Evolutionary conservation across 371 early-diverging fungal species (phyloP), one percentile per base, ranked within the genome.

Genomic region (Apophysomyces trapeziformis): DNA sequence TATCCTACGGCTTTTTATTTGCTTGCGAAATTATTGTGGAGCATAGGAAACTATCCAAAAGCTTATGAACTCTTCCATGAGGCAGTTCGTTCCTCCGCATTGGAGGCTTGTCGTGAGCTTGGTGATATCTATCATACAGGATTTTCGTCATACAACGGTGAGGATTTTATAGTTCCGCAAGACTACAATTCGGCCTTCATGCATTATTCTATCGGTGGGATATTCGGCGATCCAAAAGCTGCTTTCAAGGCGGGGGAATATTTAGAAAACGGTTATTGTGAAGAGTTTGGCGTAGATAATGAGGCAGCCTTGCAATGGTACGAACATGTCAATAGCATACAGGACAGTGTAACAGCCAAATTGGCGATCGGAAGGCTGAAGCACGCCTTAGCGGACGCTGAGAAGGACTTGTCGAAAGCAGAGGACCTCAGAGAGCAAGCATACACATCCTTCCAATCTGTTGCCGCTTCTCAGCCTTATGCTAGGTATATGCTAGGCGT

Each of bases 401-500:
- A 9, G 7, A 32, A 38, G 0, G 32, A 47, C 38, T 13, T 26
- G 5, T 35, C 21, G 8, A 35, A 44, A 37, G 57, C 12, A 26
- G n/a, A 46, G 13, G 32, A 39, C 43, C 21, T 58, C 12, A 66
- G 59, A 12, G 37, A 61, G 13, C 57, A 65, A 43, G 74, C 70
- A 4, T 67, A 61, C 56, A 37, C 38, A 7, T 60, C 63, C 58
- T 66, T 73, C 26, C 54, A 56, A 7, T 18, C 54, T 9, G 68
- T 66, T 4, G 65, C 57, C 11, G 39, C 21, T 21, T 21, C 21
- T 11, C 21, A 50, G 7, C 54, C 54, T 9, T 21, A 56, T 36
- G 74, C 74, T 18, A 62, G 70, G 41, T 44, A 63, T 38, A 65
- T 74, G 70, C 56, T 74, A 1, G 71, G 68, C 2, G 38, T 74